Percentiles rank a stretch among this genome's conserved stretches.
Evolutionary conservation across 2,329 filamentous ascomycete species (phyloP).

Genomic region (Claviceps purpurea): DNA sequence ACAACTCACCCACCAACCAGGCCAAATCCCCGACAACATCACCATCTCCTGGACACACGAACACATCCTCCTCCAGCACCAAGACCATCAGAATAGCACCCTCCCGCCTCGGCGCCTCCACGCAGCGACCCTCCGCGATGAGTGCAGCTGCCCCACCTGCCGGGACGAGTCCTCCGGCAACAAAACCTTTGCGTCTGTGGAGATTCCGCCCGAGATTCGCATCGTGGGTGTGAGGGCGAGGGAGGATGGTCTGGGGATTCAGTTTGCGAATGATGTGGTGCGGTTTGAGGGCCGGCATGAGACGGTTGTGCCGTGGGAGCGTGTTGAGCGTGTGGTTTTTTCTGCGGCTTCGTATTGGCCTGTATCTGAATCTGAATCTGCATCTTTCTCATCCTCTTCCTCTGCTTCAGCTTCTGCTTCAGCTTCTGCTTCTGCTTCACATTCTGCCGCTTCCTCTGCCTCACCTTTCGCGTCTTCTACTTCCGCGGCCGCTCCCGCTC

Average conservation of each 20-base stretch:
- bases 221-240: slow-evolving; percentile 17
- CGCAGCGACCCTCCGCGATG: slow-evolving; percentile 33
- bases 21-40: slow-evolving; percentile 6
- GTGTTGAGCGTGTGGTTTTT: slow-evolving; percentile 17
- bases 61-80: slow-evolving; percentile 13
- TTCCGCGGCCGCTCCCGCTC: background rate
- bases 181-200: slow-evolving; percentile 34
- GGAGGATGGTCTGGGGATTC: slow-evolving; percentile 35
- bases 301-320: slow-evolving; percentile 21
- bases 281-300: slow-evolving; percentile 18
- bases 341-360: background rate
- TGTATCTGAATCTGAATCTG: background rate
- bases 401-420: slow-evolving; percentile 2
- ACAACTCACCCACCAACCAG: slow-evolving; percentile 4
- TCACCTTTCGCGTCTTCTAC: background rate
- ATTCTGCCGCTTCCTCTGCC: background rate
- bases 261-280: slow-evolving; percentile 41
- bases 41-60: slow-evolving; percentile 14
- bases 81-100: background rate
- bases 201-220: slow-evolving; percentile 22
- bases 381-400: too few species aligned
- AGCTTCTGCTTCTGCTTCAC: background rate
- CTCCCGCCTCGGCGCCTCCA: slow-evolving; percentile 4
- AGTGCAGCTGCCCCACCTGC: slow-evolving; percentile 39
- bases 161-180: slow-evolving; percentile 46